Conservation (phyloP, 1,284 basidiomycete species). For the Caloboletus inedulis region DNA sequence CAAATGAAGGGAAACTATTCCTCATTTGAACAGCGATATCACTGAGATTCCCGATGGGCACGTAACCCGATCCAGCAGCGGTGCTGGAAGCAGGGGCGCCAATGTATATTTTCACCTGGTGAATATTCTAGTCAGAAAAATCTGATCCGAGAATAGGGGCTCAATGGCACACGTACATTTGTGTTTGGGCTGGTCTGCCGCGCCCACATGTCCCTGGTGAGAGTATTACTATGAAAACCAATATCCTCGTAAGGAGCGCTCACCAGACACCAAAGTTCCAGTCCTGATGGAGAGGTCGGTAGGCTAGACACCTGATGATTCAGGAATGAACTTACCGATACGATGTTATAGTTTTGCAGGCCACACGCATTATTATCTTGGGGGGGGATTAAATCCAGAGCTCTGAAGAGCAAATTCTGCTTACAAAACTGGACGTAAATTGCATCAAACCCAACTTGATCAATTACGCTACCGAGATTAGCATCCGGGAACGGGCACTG, state of each 20-base stretch:
- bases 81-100: slow-evolving; percentile 55
- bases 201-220: slow-evolving; percentile 60
- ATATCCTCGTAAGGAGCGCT: not conserved
- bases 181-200: slow-evolving; percentile 54
- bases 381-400: not conserved
- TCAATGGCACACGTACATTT: slow-evolving; percentile 35
- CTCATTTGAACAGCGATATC: slow-evolving; percentile 54
- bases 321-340: slow-evolving; percentile 35
- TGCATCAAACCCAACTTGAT: slow-evolving; percentile 57
- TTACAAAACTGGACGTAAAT: slow-evolving; percentile 61
- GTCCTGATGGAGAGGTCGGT: slow-evolving; percentile 31
- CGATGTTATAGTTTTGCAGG: slow-evolving; percentile 42
- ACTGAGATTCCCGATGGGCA: slow-evolving; percentile 45
- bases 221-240: slow-evolving; percentile 2
- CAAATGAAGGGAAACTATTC: slow-evolving; percentile 64
- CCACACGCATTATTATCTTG: slow-evolving; percentile 63
- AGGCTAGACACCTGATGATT: not conserved
- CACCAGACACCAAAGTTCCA: slow-evolving; percentile 58
- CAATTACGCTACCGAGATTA: slow-evolving; percentile 49
- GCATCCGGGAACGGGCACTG: slow-evolving; percentile 68
- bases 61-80: slow-evolving; percentile 52
- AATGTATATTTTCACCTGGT: slow-evolving; percentile 52
- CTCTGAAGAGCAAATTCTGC: slow-evolving; percentile 7
- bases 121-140: slow-evolving; percentile 1
- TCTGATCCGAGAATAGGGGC: not conserved